Evolutionary conservation across 192 early-diverging fungal species (phyloP).

Genomic region (Coemansia sp.): DNA sequence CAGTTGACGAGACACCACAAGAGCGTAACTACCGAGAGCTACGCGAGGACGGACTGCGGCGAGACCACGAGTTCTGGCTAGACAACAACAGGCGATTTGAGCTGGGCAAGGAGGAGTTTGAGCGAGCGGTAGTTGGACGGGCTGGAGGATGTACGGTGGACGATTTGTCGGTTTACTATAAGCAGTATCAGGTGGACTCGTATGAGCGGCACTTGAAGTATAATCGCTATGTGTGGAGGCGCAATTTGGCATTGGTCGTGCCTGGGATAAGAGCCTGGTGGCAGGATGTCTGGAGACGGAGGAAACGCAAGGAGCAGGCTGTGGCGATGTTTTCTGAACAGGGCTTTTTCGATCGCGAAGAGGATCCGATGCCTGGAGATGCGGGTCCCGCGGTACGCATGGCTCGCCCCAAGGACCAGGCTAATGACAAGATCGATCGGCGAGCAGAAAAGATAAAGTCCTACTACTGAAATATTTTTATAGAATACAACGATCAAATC

Average conservation of each 20-base stretch:
- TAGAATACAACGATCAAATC: conserved; percentile 1
- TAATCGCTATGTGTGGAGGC: conserved; percentile 46
- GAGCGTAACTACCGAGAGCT: conserved; percentile 37
- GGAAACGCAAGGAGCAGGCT: conserved; percentile 10
- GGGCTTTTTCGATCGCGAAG: conserved; percentile 24
- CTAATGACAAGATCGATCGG: conserved; percentile 19
- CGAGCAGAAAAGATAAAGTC: conserved; percentile 54
- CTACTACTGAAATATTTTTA: conserved; percentile 23
- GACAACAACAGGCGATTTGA: conserved; percentile 53
- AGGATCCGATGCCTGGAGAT: neutral
- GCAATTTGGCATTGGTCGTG: conserved; percentile 42
- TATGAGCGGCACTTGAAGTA: conserved; percentile 42
- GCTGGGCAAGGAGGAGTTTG: conserved; percentile 39
- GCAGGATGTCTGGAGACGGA: conserved; percentile 21
- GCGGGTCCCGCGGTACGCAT: neutral
- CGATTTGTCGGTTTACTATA: conserved; percentile 44
- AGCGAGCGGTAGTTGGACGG: conserved; percentile 13
- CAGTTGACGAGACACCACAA: conserved; percentile 30
- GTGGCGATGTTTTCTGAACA: conserved; percentile 34
- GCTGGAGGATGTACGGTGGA: conserved; percentile 40
- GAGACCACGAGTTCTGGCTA: conserved; percentile 50
- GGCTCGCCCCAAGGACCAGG: too few species aligned
- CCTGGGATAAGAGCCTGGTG: conserved; percentile 44
- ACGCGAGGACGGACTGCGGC: conserved; percentile 30
- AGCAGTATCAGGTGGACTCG: conserved; percentile 50